Evolutionary conservation across 768 basidiomycete species (phyloP).

Genomic region (Russula compacta): DNA sequence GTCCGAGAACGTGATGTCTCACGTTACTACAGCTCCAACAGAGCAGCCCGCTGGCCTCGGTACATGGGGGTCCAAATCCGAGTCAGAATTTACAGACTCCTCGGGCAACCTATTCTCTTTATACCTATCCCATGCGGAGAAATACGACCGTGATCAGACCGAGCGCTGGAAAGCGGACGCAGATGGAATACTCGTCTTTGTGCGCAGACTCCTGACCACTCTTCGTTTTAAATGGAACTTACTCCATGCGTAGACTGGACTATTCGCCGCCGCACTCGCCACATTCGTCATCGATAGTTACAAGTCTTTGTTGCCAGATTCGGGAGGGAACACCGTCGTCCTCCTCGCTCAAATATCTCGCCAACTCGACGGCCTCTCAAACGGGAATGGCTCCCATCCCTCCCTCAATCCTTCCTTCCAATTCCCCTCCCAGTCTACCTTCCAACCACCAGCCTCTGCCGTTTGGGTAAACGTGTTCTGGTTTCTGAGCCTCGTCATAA

Average conservation of each 20-base stretch:
- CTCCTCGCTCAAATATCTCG: constrained; percentile 15
- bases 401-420: no score
- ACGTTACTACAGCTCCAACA: background rate
- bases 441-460: background rate
- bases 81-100: background rate
- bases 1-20: background rate
- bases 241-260: constrained; percentile 3
- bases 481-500: constrained; percentile 5
- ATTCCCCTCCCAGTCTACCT: background rate
- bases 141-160: background rate
- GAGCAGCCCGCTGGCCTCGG: background rate
- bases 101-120: constrained; percentile 4
- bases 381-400: background rate
- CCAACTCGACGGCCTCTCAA: constrained; percentile 1
- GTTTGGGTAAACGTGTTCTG: constrained; percentile 6
- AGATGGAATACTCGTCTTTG: constrained; percentile 12
- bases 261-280: constrained; percentile 10
- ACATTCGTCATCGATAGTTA: constrained; percentile 16
- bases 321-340: background rate
- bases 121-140: constrained; percentile 10
- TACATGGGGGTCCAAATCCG: background rate
- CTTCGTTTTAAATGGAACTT: background rate
- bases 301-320: constrained; percentile 10
- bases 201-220: background rate
- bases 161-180: constrained; percentile 6